Evolutionary conservation across 1,284 basidiomycete genomes (phyloP), one percentile per base, ranked within the genome.

Genomic region (Coriolopsis trogii): DNA sequence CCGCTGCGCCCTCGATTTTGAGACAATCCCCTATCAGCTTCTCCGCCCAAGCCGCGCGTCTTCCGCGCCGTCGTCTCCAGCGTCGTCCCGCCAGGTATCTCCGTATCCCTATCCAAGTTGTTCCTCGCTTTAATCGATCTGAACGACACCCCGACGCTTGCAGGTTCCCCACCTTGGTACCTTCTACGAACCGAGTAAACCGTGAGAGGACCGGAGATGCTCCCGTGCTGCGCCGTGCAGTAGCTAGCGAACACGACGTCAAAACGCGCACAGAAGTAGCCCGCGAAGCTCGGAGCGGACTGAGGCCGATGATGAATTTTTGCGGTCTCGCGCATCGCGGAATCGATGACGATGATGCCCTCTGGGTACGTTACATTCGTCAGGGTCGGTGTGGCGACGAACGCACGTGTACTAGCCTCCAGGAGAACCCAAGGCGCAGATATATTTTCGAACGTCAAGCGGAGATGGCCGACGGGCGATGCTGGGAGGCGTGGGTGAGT

Each of bases 191-290:
- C 3, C 69, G 65, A 0, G 76, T 83, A 60, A 82, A 92, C 0
- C 75, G 89, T 12, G 82, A 78, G 4, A 91, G 56, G 6, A 77
- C 43, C 1, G 73, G 63, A 44, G 4, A 75, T 34, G 0, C 72
- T 78, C 9, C 75, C 76, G 40, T 81, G 79, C 47, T 78, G 73
- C 3, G 79, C 72, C 8, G 79, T 70, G 3, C 87, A 85, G 59
- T 70, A 79, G 1, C 65, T 68, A 13, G 60, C 56, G 56, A 84
- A 80, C 0, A 77, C 71, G 13, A 63, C 61, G 40, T 84, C 79
- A 63, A 93, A 90, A 10, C 86, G 80, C 8, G 85, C 89, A 41
- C 87, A 89, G 67, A 89, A 93, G 74, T 89, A 91, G 0, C 87
- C 89, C 30, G 79, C 80, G 74, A 80, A 76, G 44, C 63, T 46